A percentile compares a stretch with the other conserved stretches of the same genome.
Evolutionary conservation across 805 yeast genomes (phyloP).

Genomic region (Wickerhamiella slavikovae): DNA sequence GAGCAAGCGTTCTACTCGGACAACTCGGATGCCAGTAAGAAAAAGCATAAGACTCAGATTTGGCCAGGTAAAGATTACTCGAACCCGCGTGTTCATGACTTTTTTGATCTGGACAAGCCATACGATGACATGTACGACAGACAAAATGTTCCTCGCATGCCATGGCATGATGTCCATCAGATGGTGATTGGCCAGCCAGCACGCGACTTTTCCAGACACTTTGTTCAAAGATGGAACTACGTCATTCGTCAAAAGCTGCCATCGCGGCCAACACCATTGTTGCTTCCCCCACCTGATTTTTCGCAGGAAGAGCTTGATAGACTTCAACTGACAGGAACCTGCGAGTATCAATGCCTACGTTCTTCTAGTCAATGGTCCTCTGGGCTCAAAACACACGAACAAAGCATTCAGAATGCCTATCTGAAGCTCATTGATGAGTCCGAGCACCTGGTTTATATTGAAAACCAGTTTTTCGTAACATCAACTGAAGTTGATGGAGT

Average conservation of each 20-base stretch:
- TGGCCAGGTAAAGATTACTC: slow-evolving; percentile 98
- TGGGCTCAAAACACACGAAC: slow-evolving; percentile 68
- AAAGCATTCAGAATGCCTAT: slow-evolving; percentile 83
- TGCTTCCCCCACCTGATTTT: slow-evolving; percentile 83
- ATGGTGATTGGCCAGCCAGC: slow-evolving; percentile 87
- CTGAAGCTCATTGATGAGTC: slow-evolving; percentile 76
- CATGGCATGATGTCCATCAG: slow-evolving; percentile 99
- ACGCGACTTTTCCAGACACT: slow-evolving; percentile 78
- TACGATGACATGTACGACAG: slow-evolving; percentile 86
- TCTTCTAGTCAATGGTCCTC: slow-evolving; percentile 89
- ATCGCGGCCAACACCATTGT: slow-evolving; percentile 75
- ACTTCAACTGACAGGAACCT: slow-evolving; percentile 50
- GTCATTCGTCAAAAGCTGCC: slow-evolving; percentile 84
- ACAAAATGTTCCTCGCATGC: slow-evolving; percentile 72
- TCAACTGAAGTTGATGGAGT: slow-evolving; percentile 65
- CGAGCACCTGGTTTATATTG: slow-evolving; percentile 83
- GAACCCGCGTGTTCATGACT: slow-evolving; percentile 83
- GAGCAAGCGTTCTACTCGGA: slow-evolving; percentile 18
- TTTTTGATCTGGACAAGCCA: slow-evolving; percentile 60
- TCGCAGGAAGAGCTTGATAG: slow-evolving; percentile 46
- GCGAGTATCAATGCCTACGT: slow-evolving; percentile 77
- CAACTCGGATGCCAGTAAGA: slow-evolving; percentile 2
- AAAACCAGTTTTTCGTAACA: slow-evolving; percentile 86
- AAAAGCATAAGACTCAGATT: slow-evolving; percentile 26
- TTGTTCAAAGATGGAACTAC: slow-evolving; percentile 95